Base-by-base conservation (phyloP, 768 basidiomycete genomes). In the Goffeauzyma gilvescens region DNA sequence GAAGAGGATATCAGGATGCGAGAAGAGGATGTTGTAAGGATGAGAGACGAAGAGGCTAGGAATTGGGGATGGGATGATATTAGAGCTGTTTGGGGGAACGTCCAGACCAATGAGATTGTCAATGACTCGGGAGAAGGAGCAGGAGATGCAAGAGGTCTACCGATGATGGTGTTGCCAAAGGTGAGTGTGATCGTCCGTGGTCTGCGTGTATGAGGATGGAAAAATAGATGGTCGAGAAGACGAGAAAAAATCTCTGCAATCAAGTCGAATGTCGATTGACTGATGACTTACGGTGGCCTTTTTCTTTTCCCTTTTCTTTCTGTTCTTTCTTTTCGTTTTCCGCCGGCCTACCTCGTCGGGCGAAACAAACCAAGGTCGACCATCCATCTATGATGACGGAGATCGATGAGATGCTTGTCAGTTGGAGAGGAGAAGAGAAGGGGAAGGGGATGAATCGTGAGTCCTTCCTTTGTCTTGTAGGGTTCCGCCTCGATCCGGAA, bases 141-240 rank as follows among this genome's bases (percentile, higher is more conserved):
- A 12, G 37, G 37, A 5, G n/a, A n/a, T n/a, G n/a, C n/a, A n/a
- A n/a, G n/a, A n/a, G n/a, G n/a, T n/a, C n/a, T n/a, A n/a, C 47
- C 47, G 28, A 49, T 49, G 47, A 49, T 49, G 47, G 15, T 49
- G 18, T 9, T 49, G 23, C 47, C 47, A 20, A 49, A 49, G 33
- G 47, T 39, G 31, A 38, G 13, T 9, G n/a, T n/a, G n/a, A n/a
- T n/a, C n/a, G n/a, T n/a, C n/a, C n/a, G n/a, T n/a, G n/a, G n/a
- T n/a, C n/a, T n/a, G n/a, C n/a, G n/a, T n/a, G n/a, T n/a, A n/a
- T n/a, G n/a, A n/a, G n/a, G n/a, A n/a, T n/a, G n/a, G n/a, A n/a
- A n/a, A n/a, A n/a, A n/a, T n/a, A n/a, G n/a, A n/a, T n/a, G n/a
- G n/a, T n/a, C n/a, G n/a, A n/a, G n/a, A n/a, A n/a, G n/a, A n/a